Percentiles rank a stretch among this genome's conserved stretches.
Conservation (phyloP, 1,284 basidiomycete species). For the Singerocomus inundabilis region DNA sequence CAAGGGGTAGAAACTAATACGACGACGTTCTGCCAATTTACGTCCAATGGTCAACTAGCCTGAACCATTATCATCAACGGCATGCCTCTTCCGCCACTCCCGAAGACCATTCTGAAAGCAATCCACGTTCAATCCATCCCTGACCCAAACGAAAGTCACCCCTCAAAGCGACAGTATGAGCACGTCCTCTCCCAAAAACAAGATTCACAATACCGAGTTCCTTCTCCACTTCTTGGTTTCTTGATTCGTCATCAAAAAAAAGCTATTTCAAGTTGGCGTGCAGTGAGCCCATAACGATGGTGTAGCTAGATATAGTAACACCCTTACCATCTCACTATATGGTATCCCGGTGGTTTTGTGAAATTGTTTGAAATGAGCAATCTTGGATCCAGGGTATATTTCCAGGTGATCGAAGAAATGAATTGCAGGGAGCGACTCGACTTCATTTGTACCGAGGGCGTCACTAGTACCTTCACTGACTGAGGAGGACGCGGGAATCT, state of each 20-base stretch:
- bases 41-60: slow-evolving; percentile 5
- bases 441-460: slow-evolving; percentile 13
- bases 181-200: not conserved
- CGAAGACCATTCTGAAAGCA: slow-evolving; percentile 61
- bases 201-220: slow-evolving; percentile 26
- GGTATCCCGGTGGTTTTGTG: slow-evolving; percentile 73
- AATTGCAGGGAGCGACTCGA: slow-evolving; percentile 42
- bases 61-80: slow-evolving; percentile 3
- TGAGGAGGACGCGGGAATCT: slow-evolving; percentile 51
- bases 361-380: slow-evolving; percentile 75
- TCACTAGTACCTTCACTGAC: slow-evolving; percentile 39
- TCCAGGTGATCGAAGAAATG: slow-evolving; percentile 78
- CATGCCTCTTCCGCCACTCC: slow-evolving; percentile 52
- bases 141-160: slow-evolving; percentile 67
- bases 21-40: not conserved
- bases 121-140: slow-evolving; percentile 49
- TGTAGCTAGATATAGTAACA: not conserved
- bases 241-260: slow-evolving; percentile 81
- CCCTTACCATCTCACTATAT: slow-evolving; percentile 77
- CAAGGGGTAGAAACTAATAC: not conserved
- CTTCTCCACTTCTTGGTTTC: slow-evolving; percentile 75
- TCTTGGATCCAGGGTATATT: slow-evolving; percentile 87
- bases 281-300: not conserved
- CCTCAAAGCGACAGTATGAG: slow-evolving; percentile 39
- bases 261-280: slow-evolving; percentile 44